Evolutionary conservation across 371 early-diverging fungal species (phyloP), one percentile per base, ranked within the genome.

Genomic region (Apophysomyces sp.): DNA sequence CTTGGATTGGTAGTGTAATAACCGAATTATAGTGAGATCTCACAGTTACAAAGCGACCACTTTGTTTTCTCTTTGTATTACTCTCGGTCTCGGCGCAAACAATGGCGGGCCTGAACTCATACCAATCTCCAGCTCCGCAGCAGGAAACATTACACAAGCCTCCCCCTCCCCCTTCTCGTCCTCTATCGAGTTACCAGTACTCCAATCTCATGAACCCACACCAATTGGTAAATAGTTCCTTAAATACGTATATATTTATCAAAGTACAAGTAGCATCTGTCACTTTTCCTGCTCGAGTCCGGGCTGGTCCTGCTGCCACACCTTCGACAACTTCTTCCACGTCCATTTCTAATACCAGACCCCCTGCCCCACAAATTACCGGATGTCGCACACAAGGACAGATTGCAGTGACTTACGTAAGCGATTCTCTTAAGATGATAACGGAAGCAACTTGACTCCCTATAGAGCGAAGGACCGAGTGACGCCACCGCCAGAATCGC

Each of bases 371-470:
- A 3, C 64, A 67, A 59, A 55, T 67, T 11, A 67, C 72, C 5
- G 65, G 65, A 11, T 81, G 81, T 55, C 68, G 73, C 40, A 81
- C 82, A 15, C 74, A 80, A 52, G 83, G 85, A 13, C 82, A 82
- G 32, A 70, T 83, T 55, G 86, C 83, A 0, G 68, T 83, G 30
- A 85, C 83, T 24, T 82, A 73, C 65, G 81, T 74, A 78, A 65
- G 76, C 59, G 31, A 18, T 16, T 12, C 0, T 8, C 54, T n/a
- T 15, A 21, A 4, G 49, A 44, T 21, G n/a, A 16, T 44, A 7
- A 16, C 6, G 3, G n/a, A 1, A 41, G 4, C 49, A 21, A 18
- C 21, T 44, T 44, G 6, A 21, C 8, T 57, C 39, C 21, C 8
- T 41, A 32, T 58, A 82, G 83, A 78, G 76, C 27, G 83, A 82